Conservation (phyloP, 495 filamentous ascomycete genomes). For the Neurospora sp. region DNA sequence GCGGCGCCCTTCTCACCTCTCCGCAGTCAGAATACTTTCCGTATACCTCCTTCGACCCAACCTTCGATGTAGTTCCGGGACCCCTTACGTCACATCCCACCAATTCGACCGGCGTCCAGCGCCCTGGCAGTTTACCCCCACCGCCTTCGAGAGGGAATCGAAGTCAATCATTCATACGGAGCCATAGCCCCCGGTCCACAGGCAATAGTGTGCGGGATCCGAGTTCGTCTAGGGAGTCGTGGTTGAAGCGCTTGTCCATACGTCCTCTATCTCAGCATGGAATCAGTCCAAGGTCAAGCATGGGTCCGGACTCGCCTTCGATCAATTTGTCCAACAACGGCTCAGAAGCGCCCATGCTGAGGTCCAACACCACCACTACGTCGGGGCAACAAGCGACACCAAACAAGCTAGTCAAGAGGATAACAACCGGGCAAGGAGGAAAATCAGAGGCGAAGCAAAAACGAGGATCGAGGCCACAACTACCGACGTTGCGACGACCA, state of each 20-base stretch:
- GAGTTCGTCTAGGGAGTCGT: conserved; percentile 53
- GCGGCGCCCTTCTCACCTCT: conserved; percentile 18
- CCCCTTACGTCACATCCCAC: conserved; percentile 22
- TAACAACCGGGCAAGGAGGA: conserved; percentile 47
- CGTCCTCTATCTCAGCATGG: conserved; percentile 62
- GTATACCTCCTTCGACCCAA: conserved; percentile 20
- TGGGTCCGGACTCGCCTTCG: conserved; percentile 57
- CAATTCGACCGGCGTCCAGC: conserved; percentile 15
- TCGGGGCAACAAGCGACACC: conserved; percentile 37
- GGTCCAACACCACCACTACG: conserved; percentile 20
- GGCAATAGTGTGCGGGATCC: conserved; percentile 35
- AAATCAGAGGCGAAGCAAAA: conserved; percentile 25
- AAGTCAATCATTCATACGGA: conserved; percentile 37
- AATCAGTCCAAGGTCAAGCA: conserved; percentile 50
- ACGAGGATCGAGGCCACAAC: conserved; percentile 40
- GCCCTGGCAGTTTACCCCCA: conserved; percentile 15
- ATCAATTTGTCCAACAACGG: conserved; percentile 57
- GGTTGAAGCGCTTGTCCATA: conserved; percentile 64
- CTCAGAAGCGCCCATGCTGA: conserved; percentile 56
- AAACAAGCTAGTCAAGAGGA: conserved; percentile 86
- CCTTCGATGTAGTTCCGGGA: conserved; percentile 13
- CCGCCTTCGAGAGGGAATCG: conserved; percentile 22
- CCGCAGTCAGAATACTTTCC: conserved; percentile 26
- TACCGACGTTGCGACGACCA: conserved; percentile 58
- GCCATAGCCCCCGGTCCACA: conserved; percentile 26